phyloP scores from a whole-genome alignment of 805 yeast species.

The Hanseniaspora lachancei region DNA sequence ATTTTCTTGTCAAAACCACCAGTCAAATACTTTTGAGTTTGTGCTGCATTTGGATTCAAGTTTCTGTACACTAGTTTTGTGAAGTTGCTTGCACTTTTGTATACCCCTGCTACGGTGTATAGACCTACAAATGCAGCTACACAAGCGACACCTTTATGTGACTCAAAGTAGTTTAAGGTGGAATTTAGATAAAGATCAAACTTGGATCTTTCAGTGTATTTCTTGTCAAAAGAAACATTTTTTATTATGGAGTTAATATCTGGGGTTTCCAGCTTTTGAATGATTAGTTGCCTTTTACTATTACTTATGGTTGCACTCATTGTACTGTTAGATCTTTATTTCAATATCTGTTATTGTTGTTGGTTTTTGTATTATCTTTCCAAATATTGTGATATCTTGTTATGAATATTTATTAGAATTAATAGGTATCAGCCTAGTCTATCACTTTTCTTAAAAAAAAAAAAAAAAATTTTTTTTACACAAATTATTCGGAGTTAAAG shows the following conservation, averaged over 20 bases:
- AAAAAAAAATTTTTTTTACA: no score
- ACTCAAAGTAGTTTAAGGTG: conserved; percentile 45
- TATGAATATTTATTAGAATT: no score
- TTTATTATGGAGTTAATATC: conserved; percentile 14
- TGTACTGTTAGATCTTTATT: not conserved
- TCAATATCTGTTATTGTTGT: not conserved
- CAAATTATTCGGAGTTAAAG: no score
- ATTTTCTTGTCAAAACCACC: conserved; percentile 91
- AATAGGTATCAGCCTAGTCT: no score
- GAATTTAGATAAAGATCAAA: conserved; percentile 55
- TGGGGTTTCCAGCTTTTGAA: conserved; percentile 16
- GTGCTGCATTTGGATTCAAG: conserved; percentile 33
- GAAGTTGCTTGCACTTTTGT: conserved; percentile 32
- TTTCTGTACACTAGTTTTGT: conserved; percentile 17
- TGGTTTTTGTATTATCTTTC: not conserved
- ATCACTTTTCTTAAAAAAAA: no score
- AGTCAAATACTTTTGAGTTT: conserved; percentile 43
- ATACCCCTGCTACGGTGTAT: conserved; percentile 53
- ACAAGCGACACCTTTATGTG: conserved; percentile 66
- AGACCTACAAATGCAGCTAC: conserved; percentile 54
- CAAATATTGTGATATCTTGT: not conserved
- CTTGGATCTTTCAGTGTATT: conserved; percentile 20
- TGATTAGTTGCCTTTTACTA: conserved; percentile 9
- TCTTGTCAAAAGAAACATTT: conserved; percentile 17
- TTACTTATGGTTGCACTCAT: conserved; percentile 5